Percentiles rank a stretch among this genome's conserved stretches.
phyloP scores from a whole-genome alignment of 345 rosid species.

The Lumnitzera littorea region DNA sequence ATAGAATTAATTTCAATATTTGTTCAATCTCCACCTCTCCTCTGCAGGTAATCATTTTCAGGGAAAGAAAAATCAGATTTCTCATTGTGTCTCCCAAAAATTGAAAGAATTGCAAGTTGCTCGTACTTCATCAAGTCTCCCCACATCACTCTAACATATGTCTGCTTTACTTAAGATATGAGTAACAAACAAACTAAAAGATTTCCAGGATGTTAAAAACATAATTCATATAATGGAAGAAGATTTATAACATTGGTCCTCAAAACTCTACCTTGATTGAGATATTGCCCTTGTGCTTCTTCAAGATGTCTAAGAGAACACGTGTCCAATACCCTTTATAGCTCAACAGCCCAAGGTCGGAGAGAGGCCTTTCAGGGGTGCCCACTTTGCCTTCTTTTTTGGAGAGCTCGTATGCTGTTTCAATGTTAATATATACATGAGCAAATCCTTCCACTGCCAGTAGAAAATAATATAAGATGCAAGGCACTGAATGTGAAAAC shows the following conservation, averaged over 20 bases:
- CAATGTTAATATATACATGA: slow-evolving; percentile 7
- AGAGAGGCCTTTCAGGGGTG: slow-evolving; percentile 97
- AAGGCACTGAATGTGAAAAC: too few relatives aligned
- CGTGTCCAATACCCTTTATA: slow-evolving; percentile 99
- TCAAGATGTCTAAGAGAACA: slow-evolving; percentile 88
- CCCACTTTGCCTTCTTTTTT: slow-evolving; percentile 99
- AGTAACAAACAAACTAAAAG: too few relatives aligned
- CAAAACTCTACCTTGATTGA: slow-evolving; percentile 70
- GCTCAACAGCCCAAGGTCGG: slow-evolving; percentile 93
- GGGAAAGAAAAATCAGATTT: too few relatives aligned
- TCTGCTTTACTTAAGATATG: too few relatives aligned
- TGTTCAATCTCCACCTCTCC: too few relatives aligned
- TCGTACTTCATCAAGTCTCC: too few relatives aligned
- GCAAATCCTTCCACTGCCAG: not conserved
- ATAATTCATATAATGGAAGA: not conserved
- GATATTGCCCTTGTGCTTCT: slow-evolving; percentile 95
- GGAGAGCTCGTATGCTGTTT: slow-evolving; percentile 93
- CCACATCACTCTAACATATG: too few relatives aligned
- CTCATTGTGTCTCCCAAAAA: too few relatives aligned
- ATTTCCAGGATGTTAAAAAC: not conserved
- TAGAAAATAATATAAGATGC: too few relatives aligned
- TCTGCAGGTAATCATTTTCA: too few relatives aligned
- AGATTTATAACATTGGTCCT: not conserved
- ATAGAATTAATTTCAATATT: too few relatives aligned
- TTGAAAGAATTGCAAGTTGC: too few relatives aligned